Percentiles rank a stretch among this genome's conserved stretches.
Evolutionary conservation across 2,329 filamentous ascomycete species (phyloP).

Genomic region (Lasiodiplodia sp.): DNA sequence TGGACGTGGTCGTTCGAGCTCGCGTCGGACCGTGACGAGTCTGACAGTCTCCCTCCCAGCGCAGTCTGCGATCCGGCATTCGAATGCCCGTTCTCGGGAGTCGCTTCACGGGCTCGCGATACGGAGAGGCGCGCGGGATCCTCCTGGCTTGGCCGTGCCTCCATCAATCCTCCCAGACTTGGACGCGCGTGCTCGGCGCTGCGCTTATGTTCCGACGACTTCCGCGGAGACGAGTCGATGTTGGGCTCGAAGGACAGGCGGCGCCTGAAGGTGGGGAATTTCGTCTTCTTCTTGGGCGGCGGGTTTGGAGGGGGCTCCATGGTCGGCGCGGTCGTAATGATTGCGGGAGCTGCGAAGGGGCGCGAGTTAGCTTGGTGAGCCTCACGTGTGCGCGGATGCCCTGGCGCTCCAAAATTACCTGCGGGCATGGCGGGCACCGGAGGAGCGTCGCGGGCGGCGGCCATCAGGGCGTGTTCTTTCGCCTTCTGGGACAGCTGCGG

Average conservation of each 20-base stretch:
- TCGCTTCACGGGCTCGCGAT: slow-evolving; percentile 56
- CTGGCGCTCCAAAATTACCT: slow-evolving; percentile 34
- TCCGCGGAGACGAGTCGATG: slow-evolving; percentile 34
- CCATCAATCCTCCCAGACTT: slow-evolving; percentile 14
- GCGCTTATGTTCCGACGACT: slow-evolving; percentile 46
- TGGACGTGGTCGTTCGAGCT: slow-evolving; percentile 66
- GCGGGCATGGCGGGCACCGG: slow-evolving; percentile 52
- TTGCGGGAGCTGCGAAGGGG: slow-evolving; percentile 61
- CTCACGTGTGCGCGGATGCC: slow-evolving; percentile 21
- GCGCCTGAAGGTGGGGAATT: slow-evolving; percentile 45
- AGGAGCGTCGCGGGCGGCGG: slow-evolving; percentile 51
- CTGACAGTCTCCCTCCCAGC: slow-evolving; percentile 61
- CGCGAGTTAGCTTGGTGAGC: slow-evolving; percentile 37
- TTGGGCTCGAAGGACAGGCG: slow-evolving; percentile 47
- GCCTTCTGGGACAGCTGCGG: slow-evolving; percentile 81
- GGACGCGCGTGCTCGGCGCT: slow-evolving; percentile 25
- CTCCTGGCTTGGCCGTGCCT: slow-evolving; percentile 34
- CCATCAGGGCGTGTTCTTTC: slow-evolving; percentile 70
- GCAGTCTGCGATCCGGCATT: slow-evolving; percentile 38
- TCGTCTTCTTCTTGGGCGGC: slow-evolving; percentile 39
- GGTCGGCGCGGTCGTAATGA: slow-evolving; percentile 92
- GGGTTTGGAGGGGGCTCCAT: slow-evolving; percentile 47
- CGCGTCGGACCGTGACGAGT: slow-evolving; percentile 89
- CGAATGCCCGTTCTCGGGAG: slow-evolving; percentile 67
- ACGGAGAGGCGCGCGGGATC: slow-evolving; percentile 66